Evolutionary conservation across 148 eudicot genomes (phyloP), one percentile per base, ranked within the genome.

Genomic region (Spergularia bocconei): DNA sequence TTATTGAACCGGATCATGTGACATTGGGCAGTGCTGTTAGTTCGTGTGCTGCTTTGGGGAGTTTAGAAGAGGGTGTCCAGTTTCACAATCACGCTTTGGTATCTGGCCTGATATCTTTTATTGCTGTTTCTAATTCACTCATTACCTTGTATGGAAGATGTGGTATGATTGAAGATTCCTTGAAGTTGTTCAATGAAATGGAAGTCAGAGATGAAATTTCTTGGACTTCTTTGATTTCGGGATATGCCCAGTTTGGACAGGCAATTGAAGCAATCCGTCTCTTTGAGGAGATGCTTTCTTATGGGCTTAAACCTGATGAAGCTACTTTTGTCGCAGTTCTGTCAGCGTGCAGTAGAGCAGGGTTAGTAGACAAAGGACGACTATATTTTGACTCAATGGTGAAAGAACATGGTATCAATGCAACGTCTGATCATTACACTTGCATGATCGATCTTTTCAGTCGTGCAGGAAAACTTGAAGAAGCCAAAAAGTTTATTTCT

Each of bases 271-370:
- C 98, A 33, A 88, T 91, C 74, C 63, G 68, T 59, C 75, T 95
- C 33, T 95, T 90, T 76, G 91, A 95, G 76, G 77, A 87, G 78
- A 95, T 95, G 98, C 73, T 90, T 81, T 79, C 81, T 58, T 70
- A 84, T 75, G 93, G 90, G 79, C 84, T 89, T 53, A 77, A 87
- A 78, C 96, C 98, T 3, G 98, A 95, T 65, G 94, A 84, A 63
- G 90, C 90, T 52, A 90, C 92, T 59, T 95, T 95, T 63, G 80
- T 92, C 3, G 97, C 90, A 57, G 87, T 95, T 77, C 82, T 95
- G 52, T 90, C 96, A 73, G 98, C 98, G 55, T 95, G 98, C 79
- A 92, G 98, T 62, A 87, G 98, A 82, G 93, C 97, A 57, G 97
- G 98, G 41, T 81, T 95, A 71, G 98, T 92, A 63, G 91, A 92